Evolutionary conservation across 1,284 basidiomycete species (phyloP), one percentile per base, ranked within the genome.

Genomic region (Leccinum insolens): DNA sequence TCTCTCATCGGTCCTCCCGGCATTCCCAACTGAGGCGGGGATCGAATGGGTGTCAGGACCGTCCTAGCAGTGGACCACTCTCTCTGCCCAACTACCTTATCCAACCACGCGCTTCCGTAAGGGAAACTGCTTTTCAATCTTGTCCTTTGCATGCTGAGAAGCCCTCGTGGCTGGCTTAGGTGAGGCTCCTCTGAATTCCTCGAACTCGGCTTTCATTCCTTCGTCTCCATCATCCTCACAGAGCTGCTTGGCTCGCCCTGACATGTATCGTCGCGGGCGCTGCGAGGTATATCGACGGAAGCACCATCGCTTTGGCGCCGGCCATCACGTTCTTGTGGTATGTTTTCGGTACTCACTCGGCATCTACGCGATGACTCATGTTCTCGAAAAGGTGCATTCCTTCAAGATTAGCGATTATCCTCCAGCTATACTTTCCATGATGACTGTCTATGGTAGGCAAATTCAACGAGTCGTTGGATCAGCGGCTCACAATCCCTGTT

Each of bases 1-100:
- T n/a, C n/a, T 1, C 85, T 95, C 44, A 84, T 95, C 66, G 91
- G 93, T 37, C 80, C 83, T 2, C 91, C 89, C 9, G 94, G 94
- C 1, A 88, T 92, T 44, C 84, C 86, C 8, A 89, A 94, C 78
- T 96, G 94, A 92, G 94, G 90, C 25, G 94, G 94, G 93, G 93
- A 8, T 87, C 89, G 8, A 92, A 93, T 70, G 84, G 85, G 67
- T 95, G 93, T 76, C 79, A 83, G 63, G 70, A 73, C 2, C 83
- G 87, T 17, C 91, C 91, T 1, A 80, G 81, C 3, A 86, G 83
- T 9, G 91, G 91, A 0, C 84, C 89, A 63, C 94, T 91, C 81
- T 66, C 80, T 93, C 2, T 95, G 37, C 14, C 92, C 89, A 0
- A 89, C 84, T 31, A 91, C 86, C 61, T 79, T 80, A 60, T 91